These are phyloP conservation scores for Nidularia pulvinata DNA, from an alignment of 768 basidiomycete species.

Conservation along the genomic window DNA sequence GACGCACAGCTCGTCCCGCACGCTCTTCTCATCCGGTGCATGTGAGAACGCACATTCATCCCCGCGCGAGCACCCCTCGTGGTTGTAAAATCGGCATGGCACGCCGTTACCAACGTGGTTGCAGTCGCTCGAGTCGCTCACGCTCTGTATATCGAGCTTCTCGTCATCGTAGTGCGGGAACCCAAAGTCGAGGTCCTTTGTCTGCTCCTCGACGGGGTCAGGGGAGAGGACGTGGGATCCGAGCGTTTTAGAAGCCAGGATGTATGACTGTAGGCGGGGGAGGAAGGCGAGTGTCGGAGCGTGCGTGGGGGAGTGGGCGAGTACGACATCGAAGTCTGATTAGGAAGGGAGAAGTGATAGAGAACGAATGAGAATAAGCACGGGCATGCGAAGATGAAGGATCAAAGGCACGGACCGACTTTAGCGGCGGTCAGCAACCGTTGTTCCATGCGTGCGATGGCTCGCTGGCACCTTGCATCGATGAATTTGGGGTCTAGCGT, in stretches of 20 bases:
- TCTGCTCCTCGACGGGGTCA: conserved; percentile 4
- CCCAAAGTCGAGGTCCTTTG: conserved; percentile 10
- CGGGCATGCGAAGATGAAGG: too few species aligned
- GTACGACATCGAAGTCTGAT: not conserved
- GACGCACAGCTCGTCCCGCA: conserved; percentile 47
- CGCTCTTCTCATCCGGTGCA: conserved; percentile 48
- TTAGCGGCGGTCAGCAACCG: not conserved
- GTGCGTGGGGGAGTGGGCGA: not conserved
- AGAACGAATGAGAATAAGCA: not conserved
- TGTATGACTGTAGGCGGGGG: not conserved
- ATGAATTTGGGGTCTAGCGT: conserved; percentile 25
- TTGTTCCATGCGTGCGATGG: conserved; percentile 27
- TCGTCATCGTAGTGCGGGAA: conserved; percentile 9
- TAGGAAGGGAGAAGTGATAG: not conserved
- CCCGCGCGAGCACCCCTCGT: conserved; percentile 38
- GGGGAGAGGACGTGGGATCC: not conserved
- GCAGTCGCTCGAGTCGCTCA: conserved; percentile 54
- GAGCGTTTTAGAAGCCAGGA: conserved; percentile 7
- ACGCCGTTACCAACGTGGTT: conserved; percentile 41
- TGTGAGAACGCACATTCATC: conserved; percentile 43
- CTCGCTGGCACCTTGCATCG: conserved; percentile 37
- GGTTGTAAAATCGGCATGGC: conserved; percentile 56
- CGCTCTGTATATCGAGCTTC: conserved; percentile 22
- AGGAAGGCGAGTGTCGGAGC: not conserved
- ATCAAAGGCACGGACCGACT: not conserved